Evolutionary conservation across 129 eudicot genomes (phyloP).

Genomic region (Cynara cardunculus): DNA sequence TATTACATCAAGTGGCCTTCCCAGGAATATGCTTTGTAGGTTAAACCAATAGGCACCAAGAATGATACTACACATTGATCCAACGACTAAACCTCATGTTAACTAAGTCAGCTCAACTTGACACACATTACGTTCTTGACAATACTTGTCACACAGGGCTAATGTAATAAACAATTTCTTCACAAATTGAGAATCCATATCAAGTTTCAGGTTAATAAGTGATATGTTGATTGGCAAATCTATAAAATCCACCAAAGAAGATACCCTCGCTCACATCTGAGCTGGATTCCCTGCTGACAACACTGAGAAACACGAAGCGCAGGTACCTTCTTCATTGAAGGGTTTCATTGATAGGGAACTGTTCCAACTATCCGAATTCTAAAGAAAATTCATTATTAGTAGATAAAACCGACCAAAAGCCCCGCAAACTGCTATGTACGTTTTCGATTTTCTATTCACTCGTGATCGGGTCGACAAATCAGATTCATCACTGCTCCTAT

Average conservation of each 20-base stretch:
- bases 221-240: background rate
- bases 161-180: background rate
- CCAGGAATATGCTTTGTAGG: background rate
- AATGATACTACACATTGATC: background rate
- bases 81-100: background rate
- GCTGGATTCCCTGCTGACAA: too few relatives aligned
- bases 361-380: too few relatives aligned
- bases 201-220: background rate
- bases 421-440: too few relatives aligned
- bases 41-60: background rate
- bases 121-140: background rate
- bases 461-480: too few relatives aligned
- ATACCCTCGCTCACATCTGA: too few relatives aligned
- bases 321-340: too few relatives aligned
- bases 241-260: background rate
- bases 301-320: too few relatives aligned
- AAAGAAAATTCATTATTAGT: too few relatives aligned
- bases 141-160: background rate
- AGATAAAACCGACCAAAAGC: too few relatives aligned
- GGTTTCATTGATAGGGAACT: too few relatives aligned
- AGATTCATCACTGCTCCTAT: too few relatives aligned
- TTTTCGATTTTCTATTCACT: too few relatives aligned
- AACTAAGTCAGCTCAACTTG: background rate
- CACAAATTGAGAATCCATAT: background rate
- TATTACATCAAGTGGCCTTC: background rate